Conservation (phyloP, 192 early-diverging fungal genomes). For the Entomortierella lignicola region DNA sequence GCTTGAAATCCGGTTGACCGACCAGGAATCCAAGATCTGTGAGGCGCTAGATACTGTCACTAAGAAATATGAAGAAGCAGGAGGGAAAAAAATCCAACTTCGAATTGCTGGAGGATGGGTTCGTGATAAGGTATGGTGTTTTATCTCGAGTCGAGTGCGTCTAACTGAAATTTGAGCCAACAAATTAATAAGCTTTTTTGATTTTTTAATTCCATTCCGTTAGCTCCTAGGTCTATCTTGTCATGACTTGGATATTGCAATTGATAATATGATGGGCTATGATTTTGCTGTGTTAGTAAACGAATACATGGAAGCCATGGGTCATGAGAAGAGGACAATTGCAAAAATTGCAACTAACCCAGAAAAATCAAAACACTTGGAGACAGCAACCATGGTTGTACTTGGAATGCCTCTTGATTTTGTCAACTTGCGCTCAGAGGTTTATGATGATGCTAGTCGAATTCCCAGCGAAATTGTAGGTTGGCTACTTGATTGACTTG, state of each 20-base stretch:
- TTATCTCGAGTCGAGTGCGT: not conserved
- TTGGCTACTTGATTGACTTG: not conserved
- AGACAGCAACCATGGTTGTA: slow-evolving; percentile 92
- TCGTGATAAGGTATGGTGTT: slow-evolving; percentile 84
- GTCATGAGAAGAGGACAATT: slow-evolving; percentile 61
- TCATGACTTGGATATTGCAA: slow-evolving; percentile 94
- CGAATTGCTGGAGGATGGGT: slow-evolving; percentile 99
- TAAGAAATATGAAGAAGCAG: slow-evolving; percentile 56
- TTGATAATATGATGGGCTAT: slow-evolving; percentile 93
- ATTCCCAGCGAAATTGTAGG: slow-evolving; percentile 78
- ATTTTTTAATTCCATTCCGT: not conserved
- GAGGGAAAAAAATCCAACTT: slow-evolving; percentile 68
- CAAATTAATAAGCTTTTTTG: not conserved
- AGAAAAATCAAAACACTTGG: slow-evolving; percentile 96
- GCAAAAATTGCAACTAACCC: slow-evolving; percentile 93
- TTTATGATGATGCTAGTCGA: slow-evolving; percentile 83
- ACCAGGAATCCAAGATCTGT: slow-evolving; percentile 76
- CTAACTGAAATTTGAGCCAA: not conserved
- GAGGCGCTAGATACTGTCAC: slow-evolving; percentile 71
- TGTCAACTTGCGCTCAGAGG: slow-evolving; percentile 94
- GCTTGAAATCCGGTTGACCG: slow-evolving; percentile 65
- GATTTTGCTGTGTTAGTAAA: slow-evolving; percentile 87
- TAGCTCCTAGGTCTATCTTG: slow-evolving; percentile 87
- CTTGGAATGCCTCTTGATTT: slow-evolving; percentile 89
- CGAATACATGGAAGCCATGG: slow-evolving; percentile 61